These are phyloP conservation scores for Pilaira anomala DNA, from an alignment of 192 early-diverging fungal species.

Conservation along the genomic window DNA sequence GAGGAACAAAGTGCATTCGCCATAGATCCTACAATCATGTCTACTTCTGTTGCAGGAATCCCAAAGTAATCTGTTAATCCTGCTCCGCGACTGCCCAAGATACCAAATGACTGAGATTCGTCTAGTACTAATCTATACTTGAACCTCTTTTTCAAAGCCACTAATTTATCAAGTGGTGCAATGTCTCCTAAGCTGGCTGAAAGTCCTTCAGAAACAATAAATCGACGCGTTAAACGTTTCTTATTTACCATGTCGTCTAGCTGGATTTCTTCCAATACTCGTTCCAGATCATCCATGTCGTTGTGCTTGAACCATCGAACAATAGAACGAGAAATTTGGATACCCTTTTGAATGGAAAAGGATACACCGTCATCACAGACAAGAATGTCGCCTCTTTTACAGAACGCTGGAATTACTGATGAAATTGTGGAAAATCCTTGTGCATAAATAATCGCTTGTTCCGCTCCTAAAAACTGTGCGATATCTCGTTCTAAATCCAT, in stretches of 20 bases:
- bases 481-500: constrained; percentile 87
- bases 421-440: constrained; percentile 93
- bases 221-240: constrained; percentile 83
- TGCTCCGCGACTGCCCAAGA: constrained; percentile 80
- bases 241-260: constrained; percentile 59
- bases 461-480: constrained; percentile 80
- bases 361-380: constrained; percentile 89
- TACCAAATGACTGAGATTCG: constrained; percentile 87
- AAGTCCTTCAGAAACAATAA: constrained; percentile 92
- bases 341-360: constrained; percentile 88
- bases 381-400: constrained; percentile 93
- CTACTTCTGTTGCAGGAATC: constrained; percentile 64
- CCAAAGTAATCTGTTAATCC: constrained; percentile 80
- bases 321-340: constrained; percentile 84
- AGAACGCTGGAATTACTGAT: constrained; percentile 91
- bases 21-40: constrained; percentile 87
- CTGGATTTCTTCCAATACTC: constrained; percentile 73
- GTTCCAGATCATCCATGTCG: constrained; percentile 93
- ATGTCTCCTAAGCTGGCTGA: constrained; percentile 88
- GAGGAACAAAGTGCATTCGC: constrained; percentile 72
- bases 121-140: constrained; percentile 96
- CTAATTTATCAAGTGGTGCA: constrained; percentile 71
- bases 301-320: constrained; percentile 95
- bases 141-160: constrained; percentile 91
- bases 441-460: constrained; percentile 88